Evolutionary conservation across 2,329 filamentous ascomycete species (phyloP).

Genomic region (Alternaria sp.): DNA sequence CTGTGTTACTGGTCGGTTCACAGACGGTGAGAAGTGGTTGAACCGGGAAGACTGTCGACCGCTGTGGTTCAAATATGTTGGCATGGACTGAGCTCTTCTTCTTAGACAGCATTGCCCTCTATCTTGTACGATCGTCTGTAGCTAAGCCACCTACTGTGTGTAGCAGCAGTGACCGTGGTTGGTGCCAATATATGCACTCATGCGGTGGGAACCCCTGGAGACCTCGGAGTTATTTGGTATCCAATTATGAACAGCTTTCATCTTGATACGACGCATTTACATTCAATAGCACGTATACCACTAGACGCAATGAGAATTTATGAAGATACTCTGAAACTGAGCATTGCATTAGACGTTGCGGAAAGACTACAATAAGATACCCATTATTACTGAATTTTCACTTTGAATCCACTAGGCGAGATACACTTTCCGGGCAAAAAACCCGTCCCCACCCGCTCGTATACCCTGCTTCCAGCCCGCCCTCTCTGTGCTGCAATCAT

Average conservation of each 20-base stretch:
- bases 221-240: background rate
- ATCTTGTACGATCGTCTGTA: background rate
- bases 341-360: background rate
- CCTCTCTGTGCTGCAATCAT: background rate
- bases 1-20: constrained; percentile 86
- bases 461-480: background rate
- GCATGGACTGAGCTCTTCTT: constrained; percentile 67
- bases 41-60: constrained; percentile 92
- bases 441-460: constrained; percentile 2
- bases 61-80: constrained; percentile 96
- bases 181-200: background rate
- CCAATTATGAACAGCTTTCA: background rate
- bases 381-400: constrained; percentile 1
- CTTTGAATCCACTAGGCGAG: background rate
- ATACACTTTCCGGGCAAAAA: constrained; percentile 9
- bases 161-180: background rate
- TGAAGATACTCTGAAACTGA: background rate
- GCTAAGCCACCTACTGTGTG: background rate
- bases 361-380: background rate
- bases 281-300: constrained; percentile 14
- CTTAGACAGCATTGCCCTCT: background rate
- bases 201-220: background rate
- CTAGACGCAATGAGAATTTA: constrained; percentile 5
- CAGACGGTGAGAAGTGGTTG: constrained; percentile 85
- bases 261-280: background rate